Base-by-base conservation (phyloP, 352 stramenopile genomes). In the Globisporangium ultimum region DNA sequence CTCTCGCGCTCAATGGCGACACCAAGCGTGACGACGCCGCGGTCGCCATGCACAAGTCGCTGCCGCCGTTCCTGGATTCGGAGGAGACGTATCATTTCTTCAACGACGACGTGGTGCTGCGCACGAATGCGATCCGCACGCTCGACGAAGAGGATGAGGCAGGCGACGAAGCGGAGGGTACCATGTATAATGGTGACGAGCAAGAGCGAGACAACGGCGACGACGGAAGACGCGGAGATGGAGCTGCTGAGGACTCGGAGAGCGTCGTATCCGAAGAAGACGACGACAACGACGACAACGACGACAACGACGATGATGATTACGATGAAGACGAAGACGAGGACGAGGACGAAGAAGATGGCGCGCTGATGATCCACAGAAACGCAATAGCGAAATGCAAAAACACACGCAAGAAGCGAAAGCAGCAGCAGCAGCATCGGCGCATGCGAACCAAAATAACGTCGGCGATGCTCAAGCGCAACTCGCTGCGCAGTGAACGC, bases 61-160 rank as follows among this genome's bases (percentile, higher is more conserved):
- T 60, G 50, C 51, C 58, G 51, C 53, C 46, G 20, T 69, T 78
- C 51, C 42, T 89, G 42, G 75, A 87, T 57, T 78, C 72, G 53
- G 71, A 84, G 22, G 80, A 88, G 43, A 85, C 75, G 13, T 79
- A 72, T 45, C 77, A 89, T 54, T 89, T 87, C 62, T 89, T 88
- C 67, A 85, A 80, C 41, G 71, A 74, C 15, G 67, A 77, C 22
- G 72, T 81, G 53, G 80, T 89, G 45, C 51, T 87, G 34, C 70
- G 76, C 59, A 84, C 77, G 6, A 89, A 89, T 63, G 80, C 82
- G 45, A 67, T 87, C 32, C 73, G 68, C 22, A 76, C 38, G 43
- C 60, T 60, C 18, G 70, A 78, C 21, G 67, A 70, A 12, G 54
- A 41, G 0, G 54, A 58, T 15, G 41, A 47, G 11, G 51, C 15